Percentiles rank a stretch among this genome's conserved stretches.
phyloP scores from a whole-genome alignment of 2,329 filamentous ascomycete species.

The Fusarium aywerte region DNA sequence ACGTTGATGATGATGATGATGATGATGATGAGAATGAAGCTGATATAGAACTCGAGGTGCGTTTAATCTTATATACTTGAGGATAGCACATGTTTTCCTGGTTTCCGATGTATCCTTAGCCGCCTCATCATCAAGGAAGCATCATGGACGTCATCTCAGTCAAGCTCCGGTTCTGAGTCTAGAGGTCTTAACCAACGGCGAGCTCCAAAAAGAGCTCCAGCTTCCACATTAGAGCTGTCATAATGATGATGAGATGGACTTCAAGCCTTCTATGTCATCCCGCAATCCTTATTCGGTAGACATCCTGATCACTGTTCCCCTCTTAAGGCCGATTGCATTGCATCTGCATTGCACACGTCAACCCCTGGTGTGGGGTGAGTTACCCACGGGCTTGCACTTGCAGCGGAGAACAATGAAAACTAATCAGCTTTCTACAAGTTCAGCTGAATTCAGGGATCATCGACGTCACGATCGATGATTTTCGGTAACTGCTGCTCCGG shows the following conservation, averaged over 20 bases:
- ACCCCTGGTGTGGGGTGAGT: not conserved
- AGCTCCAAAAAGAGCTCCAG: not conserved
- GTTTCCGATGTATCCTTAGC: not conserved
- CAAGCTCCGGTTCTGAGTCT: not conserved
- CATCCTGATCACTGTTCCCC: conserved; percentile 16
- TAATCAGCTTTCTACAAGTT: conserved; percentile 1
- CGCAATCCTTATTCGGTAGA: conserved; percentile 29
- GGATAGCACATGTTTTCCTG: not conserved
- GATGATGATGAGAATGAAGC: not conserved
- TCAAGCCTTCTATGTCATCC: conserved; percentile 40
- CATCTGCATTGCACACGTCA: conserved; percentile 3
- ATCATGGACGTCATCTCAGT: conserved; percentile 34
- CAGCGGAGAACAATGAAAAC: not conserved
- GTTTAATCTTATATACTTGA: conserved; percentile 27
- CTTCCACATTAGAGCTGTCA: not conserved
- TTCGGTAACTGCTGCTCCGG: conserved; percentile 10
- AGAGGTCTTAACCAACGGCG: conserved; percentile 6
- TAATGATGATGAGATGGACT: conserved; percentile 10
- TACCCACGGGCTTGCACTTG: not conserved
- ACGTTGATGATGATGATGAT: too few species aligned
- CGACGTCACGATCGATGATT: conserved; percentile 18
- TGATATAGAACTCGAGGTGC: conserved; percentile 1
- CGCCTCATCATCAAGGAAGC: conserved; percentile 19
- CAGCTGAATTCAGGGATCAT: conserved; percentile 24
- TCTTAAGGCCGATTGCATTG: conserved; percentile 2